A percentile compares a stretch with the other conserved stretches of the same genome.
Conservation (phyloP, 768 basidiomycete genomes). For the Pleurotus platypus region DNA sequence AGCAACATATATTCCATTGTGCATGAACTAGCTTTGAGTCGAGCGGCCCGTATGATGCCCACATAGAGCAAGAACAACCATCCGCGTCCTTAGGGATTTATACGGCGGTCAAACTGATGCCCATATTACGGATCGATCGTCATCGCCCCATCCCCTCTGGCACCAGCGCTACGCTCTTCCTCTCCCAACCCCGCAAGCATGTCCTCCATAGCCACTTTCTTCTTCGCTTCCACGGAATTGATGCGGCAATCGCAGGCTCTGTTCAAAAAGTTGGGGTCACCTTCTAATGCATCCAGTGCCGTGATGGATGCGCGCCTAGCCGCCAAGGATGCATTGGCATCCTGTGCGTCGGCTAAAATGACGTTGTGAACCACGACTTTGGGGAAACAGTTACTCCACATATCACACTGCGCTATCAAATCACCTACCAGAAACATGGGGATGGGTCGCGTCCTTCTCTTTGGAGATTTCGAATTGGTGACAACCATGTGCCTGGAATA, state of each 20-base stretch:
- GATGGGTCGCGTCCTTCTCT: slow-evolving; percentile 31
- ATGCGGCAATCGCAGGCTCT: slow-evolving; percentile 67
- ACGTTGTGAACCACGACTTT: slow-evolving; percentile 69
- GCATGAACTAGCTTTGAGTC: too few species aligned
- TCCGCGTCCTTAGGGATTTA: too few species aligned
- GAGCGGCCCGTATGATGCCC: too few species aligned
- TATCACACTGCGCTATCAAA: slow-evolving; percentile 8
- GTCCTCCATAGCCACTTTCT: slow-evolving; percentile 23
- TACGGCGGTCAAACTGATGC: too few species aligned
- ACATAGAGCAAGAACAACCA: too few species aligned
- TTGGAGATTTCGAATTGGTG: slow-evolving; percentile 60
- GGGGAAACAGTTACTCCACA: neutral
- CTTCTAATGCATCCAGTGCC: slow-evolving; percentile 70
- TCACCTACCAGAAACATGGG: slow-evolving; percentile 51
- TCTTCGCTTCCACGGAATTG: slow-evolving; percentile 33
- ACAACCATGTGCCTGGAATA: slow-evolving; percentile 71
- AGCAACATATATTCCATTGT: too few species aligned
- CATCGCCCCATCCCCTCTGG: neutral
- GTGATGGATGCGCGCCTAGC: slow-evolving; percentile 56
- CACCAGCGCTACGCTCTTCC: slow-evolving; percentile 12
- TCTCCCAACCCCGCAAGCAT: slow-evolving; percentile 20
- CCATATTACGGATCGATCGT: neutral
- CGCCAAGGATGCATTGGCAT: slow-evolving; percentile 47
- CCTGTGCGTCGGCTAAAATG: slow-evolving; percentile 55
- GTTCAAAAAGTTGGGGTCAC: slow-evolving; percentile 57